Evolutionary conservation across 2,329 filamentous ascomycete species (phyloP).

Genomic region (Penicillium sp.): DNA sequence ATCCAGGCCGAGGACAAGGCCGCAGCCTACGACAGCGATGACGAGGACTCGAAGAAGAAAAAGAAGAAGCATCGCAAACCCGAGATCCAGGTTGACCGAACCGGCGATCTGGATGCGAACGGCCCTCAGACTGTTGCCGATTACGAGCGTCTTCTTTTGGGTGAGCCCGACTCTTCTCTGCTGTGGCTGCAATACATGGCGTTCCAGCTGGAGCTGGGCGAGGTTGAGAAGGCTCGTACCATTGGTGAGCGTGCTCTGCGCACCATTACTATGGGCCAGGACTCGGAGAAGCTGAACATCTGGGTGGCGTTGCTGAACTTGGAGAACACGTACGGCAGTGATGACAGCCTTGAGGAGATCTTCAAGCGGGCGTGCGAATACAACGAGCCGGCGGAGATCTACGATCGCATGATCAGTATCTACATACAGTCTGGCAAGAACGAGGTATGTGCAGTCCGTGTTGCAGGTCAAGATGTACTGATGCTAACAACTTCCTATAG

Average conservation of each 20-base stretch:
- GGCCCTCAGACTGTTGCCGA: constrained; percentile 87
- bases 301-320: constrained; percentile 95
- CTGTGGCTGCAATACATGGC: constrained; percentile 98
- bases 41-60: constrained; percentile 49
- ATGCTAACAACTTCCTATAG: constrained; percentile 46
- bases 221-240: constrained; percentile 80
- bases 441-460: constrained; percentile 56
- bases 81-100: constrained; percentile 79
- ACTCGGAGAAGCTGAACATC: constrained; percentile 87
- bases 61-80: constrained; percentile 72
- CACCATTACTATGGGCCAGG: constrained; percentile 85
- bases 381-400: constrained; percentile 85
- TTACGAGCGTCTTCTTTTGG: constrained; percentile 87
- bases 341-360: constrained; percentile 74
- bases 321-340: constrained; percentile 82
- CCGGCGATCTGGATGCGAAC: constrained; percentile 82
- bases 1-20: constrained; percentile 50
- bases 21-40: constrained; percentile 50
- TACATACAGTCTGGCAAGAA: constrained; percentile 88
- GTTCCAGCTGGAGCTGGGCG: constrained; percentile 90
- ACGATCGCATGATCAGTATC: constrained; percentile 85
- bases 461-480: background rate
- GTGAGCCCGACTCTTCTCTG: constrained; percentile 85
- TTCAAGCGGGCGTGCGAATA: constrained; percentile 93
- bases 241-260: constrained; percentile 85